phyloP scores from a whole-genome alignment of 306 rosid genomes.

The Malus sieversii region DNA sequence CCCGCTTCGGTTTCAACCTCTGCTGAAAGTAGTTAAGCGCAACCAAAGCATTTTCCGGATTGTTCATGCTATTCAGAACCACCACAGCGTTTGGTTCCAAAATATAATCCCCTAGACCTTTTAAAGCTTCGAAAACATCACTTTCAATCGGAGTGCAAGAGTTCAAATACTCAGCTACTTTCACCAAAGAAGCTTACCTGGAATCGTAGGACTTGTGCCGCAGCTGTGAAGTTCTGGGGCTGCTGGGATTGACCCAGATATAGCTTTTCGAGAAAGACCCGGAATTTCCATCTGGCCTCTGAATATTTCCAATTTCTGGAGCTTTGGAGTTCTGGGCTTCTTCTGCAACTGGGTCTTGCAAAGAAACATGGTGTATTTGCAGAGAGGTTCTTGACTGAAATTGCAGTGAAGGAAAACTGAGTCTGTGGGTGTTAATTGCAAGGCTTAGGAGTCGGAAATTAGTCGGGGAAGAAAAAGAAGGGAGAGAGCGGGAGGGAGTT shows the following conservation, averaged over 20 bases:
- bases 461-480: background rate
- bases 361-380: constrained; percentile 47
- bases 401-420: too few relatives aligned
- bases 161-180: constrained; percentile 50
- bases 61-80: constrained; percentile 49
- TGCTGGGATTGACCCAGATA: constrained; percentile 84
- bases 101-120: constrained; percentile 32
- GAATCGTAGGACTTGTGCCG: constrained; percentile 44
- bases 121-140: constrained; percentile 40
- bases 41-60: constrained; percentile 42
- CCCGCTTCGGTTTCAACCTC: constrained; percentile 26
- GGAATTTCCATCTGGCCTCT: constrained; percentile 33
- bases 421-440: too few relatives aligned
- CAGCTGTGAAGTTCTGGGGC: constrained; percentile 72
- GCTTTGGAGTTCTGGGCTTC: constrained; percentile 17
- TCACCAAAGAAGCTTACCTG: constrained; percentile 48
- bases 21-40: constrained; percentile 44
- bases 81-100: constrained; percentile 45
- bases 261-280: constrained; percentile 35
- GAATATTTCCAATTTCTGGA: constrained; percentile 3
- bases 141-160: constrained; percentile 33
- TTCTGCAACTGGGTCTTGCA: constrained; percentile 40
- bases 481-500: constrained; percentile 15
- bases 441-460: constrained; percentile 3
- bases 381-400: constrained; percentile 26